These are phyloP conservation scores for Cotoneaster glaucophyllus DNA, from an alignment of 306 rosid genomes.

Conservation along the genomic window DNA sequence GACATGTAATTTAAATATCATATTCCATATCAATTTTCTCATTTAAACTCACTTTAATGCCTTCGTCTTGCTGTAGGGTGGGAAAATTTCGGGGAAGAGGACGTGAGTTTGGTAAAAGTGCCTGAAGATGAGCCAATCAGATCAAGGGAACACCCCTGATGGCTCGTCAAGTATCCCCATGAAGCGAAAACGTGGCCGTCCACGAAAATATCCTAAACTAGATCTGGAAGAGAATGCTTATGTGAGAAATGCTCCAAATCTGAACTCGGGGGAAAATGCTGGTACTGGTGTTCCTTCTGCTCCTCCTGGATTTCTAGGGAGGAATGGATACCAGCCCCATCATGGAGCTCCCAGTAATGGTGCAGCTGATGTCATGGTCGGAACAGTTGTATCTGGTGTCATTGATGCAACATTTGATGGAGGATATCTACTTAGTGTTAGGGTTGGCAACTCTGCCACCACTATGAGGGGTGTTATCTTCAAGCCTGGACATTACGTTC, in stretches of 20 bases:
- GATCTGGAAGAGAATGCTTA: conserved; percentile 36
- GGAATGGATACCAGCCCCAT: conserved; percentile 44
- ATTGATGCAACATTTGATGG: conserved; percentile 89
- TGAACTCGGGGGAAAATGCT: conserved; percentile 29
- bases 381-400: conserved; percentile 71
- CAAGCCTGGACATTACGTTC: conserved; percentile 71
- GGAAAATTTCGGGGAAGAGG: not conserved
- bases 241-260: conserved; percentile 23
- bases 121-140: conserved; percentile 48
- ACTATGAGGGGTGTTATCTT: conserved; percentile 81
- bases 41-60: not conserved
- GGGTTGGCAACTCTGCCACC: conserved; percentile 61
- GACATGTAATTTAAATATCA: not conserved
- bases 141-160: conserved; percentile 47
- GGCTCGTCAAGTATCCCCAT: conserved; percentile 51
- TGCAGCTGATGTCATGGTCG: conserved; percentile 45
- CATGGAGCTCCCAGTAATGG: conserved; percentile 37
- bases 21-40: not conserved
- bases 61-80: conserved; percentile 20
- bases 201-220: conserved; percentile 70
- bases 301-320: conserved; percentile 51
- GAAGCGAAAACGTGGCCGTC: conserved; percentile 97
- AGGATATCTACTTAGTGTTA: conserved; percentile 80
- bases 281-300: conserved; percentile 3
- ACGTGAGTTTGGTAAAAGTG: conserved; percentile 9